Evolutionary conservation across 164 flowering plant genomes (phyloP).

Genomic region (Vitis labrusca): DNA sequence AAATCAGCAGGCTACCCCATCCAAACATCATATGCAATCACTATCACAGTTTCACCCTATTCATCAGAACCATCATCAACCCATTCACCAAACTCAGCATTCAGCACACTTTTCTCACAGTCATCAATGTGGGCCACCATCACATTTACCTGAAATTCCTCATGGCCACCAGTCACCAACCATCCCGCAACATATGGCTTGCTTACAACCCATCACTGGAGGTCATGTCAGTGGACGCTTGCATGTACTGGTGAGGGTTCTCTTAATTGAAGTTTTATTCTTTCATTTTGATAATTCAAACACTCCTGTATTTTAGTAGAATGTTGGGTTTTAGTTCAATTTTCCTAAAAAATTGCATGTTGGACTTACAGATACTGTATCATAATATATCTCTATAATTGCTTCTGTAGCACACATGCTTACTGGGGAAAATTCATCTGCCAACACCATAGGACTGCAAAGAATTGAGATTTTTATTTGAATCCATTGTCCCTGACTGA

Average conservation of each 20-base stretch:
- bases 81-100: conserved; percentile 63
- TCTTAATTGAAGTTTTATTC: neutral
- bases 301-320: neutral
- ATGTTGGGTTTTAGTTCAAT: no score
- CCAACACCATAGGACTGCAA: no score
- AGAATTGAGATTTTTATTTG: no score
- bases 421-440: no score
- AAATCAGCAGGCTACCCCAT: conserved; percentile 54
- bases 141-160: conserved; percentile 64
- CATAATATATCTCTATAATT: no score
- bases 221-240: conserved; percentile 74
- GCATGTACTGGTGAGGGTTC: conserved; percentile 66
- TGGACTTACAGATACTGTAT: no score
- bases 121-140: conserved; percentile 59
- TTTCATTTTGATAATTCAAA: neutral
- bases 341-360: no score
- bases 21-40: conserved; percentile 67
- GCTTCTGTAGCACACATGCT: no score
- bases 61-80: conserved; percentile 62
- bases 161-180: conserved; percentile 58
- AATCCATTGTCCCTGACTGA: no score
- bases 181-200: conserved; percentile 69
- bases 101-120: conserved; percentile 45
- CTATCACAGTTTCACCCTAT: conserved; percentile 63
- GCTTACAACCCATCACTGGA: conserved; percentile 68